These are phyloP conservation scores for Zygosaccharomyces pseudobailii DNA, from an alignment of 1,139 yeast species.

Conservation along the genomic window DNA sequence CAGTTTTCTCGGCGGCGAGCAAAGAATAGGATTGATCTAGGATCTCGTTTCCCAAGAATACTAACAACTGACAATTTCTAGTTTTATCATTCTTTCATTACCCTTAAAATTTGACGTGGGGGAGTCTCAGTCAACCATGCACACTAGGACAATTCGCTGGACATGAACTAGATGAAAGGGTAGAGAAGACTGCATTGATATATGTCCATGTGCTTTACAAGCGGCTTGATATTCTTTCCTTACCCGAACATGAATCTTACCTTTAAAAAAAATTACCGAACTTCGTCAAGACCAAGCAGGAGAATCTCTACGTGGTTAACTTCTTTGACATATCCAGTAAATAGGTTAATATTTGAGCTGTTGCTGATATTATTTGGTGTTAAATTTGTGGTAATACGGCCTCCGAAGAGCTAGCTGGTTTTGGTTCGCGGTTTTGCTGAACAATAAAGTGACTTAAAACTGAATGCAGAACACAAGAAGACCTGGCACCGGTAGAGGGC, in stretches of 20 bases:
- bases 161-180: too few relatives aligned
- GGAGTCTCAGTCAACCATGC: too few relatives aligned
- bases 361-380: background rate
- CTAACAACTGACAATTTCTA: too few relatives aligned
- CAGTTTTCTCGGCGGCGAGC: too few relatives aligned
- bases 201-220: background rate
- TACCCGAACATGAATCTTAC: background rate
- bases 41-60: too few relatives aligned
- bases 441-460: conserved; percentile 49
- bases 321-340: background rate
- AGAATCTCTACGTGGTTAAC: background rate
- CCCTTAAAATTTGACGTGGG: too few relatives aligned
- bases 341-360: background rate
- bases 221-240: background rate
- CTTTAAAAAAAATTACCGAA: background rate
- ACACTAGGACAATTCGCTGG: too few relatives aligned
- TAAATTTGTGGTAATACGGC: background rate
- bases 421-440: background rate
- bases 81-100: too few relatives aligned
- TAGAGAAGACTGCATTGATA: too few relatives aligned
- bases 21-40: too few relatives aligned
- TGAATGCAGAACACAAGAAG: conserved; percentile 75
- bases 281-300: background rate
- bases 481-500: conserved; percentile 78
- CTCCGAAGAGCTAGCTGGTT: background rate